These are phyloP conservation scores for Geranium incanum DNA, from an alignment of 441 rosid genomes.

Conservation along the genomic window DNA sequence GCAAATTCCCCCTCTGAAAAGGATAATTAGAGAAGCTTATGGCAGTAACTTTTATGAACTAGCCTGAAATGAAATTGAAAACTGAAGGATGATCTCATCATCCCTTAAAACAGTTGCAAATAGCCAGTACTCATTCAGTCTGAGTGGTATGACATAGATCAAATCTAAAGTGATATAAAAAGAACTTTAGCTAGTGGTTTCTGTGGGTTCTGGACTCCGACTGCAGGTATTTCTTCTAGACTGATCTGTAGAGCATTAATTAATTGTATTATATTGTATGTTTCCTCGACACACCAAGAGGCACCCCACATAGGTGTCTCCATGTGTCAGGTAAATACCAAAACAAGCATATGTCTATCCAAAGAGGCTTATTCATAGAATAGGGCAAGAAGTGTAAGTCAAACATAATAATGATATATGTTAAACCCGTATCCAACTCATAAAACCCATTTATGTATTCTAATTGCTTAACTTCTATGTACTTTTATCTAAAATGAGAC, in stretches of 20 bases:
- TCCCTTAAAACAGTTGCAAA: too few species aligned
- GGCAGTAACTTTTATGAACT: too few species aligned
- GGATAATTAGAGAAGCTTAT: too few species aligned
- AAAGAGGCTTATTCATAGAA: not conserved
- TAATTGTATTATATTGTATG: not conserved
- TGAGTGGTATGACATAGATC: too few species aligned
- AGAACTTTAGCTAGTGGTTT: conserved; percentile 3
- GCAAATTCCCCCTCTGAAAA: too few species aligned
- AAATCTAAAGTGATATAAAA: not conserved
- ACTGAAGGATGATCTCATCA: too few species aligned
- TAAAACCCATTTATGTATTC: not conserved
- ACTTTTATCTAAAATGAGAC: not conserved
- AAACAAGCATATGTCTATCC: too few species aligned
- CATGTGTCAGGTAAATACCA: not conserved
- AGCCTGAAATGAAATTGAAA: too few species aligned
- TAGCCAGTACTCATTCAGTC: too few species aligned
- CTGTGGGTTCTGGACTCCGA: not conserved
- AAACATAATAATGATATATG: not conserved
- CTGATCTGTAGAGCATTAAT: not conserved
- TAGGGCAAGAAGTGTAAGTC: not conserved
- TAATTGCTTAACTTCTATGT: not conserved
- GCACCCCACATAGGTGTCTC: not conserved
- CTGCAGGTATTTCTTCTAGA: not conserved
- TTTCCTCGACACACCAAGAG: not conserved
- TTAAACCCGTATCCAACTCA: not conserved